Base-by-base conservation (phyloP, 2,329 filamentous ascomycete genomes). In the Colletotrichum sp. region DNA sequence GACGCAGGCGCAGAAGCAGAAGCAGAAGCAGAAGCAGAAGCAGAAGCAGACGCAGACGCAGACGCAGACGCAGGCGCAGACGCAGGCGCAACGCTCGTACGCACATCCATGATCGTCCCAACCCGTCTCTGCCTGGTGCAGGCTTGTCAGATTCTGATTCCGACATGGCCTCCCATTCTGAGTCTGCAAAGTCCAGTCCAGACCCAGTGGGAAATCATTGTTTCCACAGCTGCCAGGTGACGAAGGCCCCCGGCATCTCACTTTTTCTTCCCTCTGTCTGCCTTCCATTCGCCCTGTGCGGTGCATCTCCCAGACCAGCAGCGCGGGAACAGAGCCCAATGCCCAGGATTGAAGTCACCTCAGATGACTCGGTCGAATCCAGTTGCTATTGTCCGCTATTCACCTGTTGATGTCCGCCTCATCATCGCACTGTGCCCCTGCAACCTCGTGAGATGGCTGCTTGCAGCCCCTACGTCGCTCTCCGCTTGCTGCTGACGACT, bases 61-160 rank as follows among this genome's bases (percentile, higher is more conserved):
- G 66, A 79, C 75, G 60, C 6, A 59, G 66, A 79, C 75, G 77
- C 71, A 79, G 49, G 28, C 78, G 44, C n/a, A 21, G 44, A 12
- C 13, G 44, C 44, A 21, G 44, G 44, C 3, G 44, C 44, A 79
- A 73, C 64, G 71, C 76, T 64, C 77, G 57, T 68, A 71, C 71
- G 36, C 78, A 71, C 69, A 60, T 72, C 49, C 30, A 49, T 59
- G 44, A 72, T 72, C 69, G 49, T 72, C 70, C 70, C 52, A 69
- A 69, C 24, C 44, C 44, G 44, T 49, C 44, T 49, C 44, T n/a
- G 44, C 44, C n/a, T 49, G n/a, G n/a, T 49, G 44, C 21, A 52
- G 44, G 63, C 52, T 44, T 70, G 71, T 64, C 71, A 26, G 24
- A 55, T 74, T 70, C 28, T 63, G 71, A 64, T 73, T 70, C 57